Conservation (phyloP, 495 filamentous ascomycete species). For the Darksidea phi region DNA sequence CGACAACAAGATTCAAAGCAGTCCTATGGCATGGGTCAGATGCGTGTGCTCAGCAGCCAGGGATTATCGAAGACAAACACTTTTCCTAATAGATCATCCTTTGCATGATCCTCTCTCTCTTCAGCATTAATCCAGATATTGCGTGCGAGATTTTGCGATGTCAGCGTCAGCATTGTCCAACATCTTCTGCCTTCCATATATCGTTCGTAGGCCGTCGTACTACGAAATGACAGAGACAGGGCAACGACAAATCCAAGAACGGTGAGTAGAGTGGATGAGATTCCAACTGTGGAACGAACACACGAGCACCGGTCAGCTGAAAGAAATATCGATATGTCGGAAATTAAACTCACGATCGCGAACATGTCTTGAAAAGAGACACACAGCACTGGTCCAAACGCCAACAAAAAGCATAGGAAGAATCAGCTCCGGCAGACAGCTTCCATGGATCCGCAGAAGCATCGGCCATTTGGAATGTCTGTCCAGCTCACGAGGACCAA, state of each 20-base stretch:
- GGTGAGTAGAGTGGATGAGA: conserved; percentile 70
- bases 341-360: background rate
- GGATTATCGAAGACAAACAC: conserved; percentile 35
- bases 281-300: conserved; percentile 45
- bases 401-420: conserved; percentile 9
- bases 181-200: conserved; percentile 72
- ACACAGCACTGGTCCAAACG: conserved; percentile 1
- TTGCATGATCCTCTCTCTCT: conserved; percentile 60
- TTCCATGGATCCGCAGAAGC: conserved; percentile 77
- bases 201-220: conserved; percentile 77
- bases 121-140: conserved; percentile 72
- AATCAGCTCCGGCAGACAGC: conserved; percentile 69
- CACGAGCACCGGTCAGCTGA: background rate
- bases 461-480: conserved; percentile 80
- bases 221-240: conserved; percentile 77
- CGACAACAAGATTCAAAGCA: conserved; percentile 77
- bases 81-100: conserved; percentile 69
- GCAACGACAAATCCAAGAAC: conserved; percentile 86
- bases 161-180: conserved; percentile 70
- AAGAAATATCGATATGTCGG: background rate
- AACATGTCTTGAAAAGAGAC: background rate
- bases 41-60: too few species aligned
- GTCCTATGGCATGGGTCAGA: conserved; percentile 39
- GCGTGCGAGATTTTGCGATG: conserved; percentile 69
- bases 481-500: conserved; percentile 66